A percentile compares a stretch with the other conserved stretches of the same genome.
phyloP scores from a whole-genome alignment of 208 protist genomes.

The Leishmania lainsoni region DNA sequence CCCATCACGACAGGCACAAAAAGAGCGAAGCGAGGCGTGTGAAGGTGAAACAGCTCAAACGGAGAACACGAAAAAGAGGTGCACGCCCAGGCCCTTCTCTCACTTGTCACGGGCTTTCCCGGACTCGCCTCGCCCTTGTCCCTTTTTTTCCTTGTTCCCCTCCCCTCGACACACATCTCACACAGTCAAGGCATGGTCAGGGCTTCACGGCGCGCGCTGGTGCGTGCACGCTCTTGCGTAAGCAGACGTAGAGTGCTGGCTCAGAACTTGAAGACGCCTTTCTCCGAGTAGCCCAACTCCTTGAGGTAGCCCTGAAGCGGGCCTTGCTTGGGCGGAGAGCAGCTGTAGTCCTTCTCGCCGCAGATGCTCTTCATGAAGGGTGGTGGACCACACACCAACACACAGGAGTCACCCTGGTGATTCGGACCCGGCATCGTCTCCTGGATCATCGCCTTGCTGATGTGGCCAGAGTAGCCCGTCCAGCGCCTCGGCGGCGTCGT shows the following conservation, averaged over 20 bases:
- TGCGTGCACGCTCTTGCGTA: neutral
- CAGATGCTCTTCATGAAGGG: conserved; percentile 80
- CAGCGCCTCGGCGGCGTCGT: conserved; percentile 50
- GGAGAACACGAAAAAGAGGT: neutral
- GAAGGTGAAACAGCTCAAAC: neutral
- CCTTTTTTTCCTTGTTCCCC: neutral
- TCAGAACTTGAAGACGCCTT: conserved; percentile 83
- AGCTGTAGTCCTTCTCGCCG: conserved; percentile 68
- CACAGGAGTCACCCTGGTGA: conserved; percentile 29
- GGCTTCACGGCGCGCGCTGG: neutral
- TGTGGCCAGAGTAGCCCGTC: conserved; percentile 66
- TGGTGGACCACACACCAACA: conserved; percentile 80
- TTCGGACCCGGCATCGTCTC: conserved; percentile 64
- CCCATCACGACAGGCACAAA: neutral
- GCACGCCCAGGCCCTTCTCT: neutral
- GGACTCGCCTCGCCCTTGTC: neutral
- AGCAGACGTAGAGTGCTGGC: neutral
- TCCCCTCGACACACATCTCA: neutral
- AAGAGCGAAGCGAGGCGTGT: no score
- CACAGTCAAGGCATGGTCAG: neutral
- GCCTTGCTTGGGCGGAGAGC: conserved; percentile 63
- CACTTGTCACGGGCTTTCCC: neutral
- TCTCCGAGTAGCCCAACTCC: conserved; percentile 67
- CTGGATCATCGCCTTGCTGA: conserved; percentile 61
- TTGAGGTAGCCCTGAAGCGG: conserved; percentile 63